phyloP scores from a whole-genome alignment of 495 filamentous ascomycete genomes.

The Parachaetomium inaequale region DNA sequence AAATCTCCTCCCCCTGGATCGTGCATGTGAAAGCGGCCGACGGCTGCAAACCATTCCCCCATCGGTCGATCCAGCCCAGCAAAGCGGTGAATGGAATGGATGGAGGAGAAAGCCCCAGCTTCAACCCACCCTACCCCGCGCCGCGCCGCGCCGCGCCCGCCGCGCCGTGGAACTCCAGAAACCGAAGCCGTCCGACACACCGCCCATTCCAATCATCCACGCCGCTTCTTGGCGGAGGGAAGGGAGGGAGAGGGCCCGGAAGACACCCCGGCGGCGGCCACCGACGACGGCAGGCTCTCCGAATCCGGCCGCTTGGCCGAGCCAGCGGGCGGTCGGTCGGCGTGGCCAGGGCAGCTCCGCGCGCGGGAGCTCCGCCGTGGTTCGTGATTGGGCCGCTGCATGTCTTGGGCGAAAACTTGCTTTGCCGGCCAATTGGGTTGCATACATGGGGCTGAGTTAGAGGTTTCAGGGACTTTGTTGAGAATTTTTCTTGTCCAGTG shows the following conservation, averaged over 20 bases:
- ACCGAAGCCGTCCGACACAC: neutral
- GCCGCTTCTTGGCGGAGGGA: neutral
- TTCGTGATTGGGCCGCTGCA: constrained; percentile 9
- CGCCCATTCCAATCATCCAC: neutral
- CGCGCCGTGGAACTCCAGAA: neutral
- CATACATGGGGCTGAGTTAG: constrained; percentile 1
- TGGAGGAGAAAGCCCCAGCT: neutral
- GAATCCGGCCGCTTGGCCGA: neutral
- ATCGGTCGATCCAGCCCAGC: too few relatives aligned
- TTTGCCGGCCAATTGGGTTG: neutral
- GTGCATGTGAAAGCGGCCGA: neutral
- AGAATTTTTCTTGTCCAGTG: neutral
- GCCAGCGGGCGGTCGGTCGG: neutral
- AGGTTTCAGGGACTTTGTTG: too few relatives aligned
- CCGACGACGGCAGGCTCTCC: neutral
- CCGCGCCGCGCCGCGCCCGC: neutral
- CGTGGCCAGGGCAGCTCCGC: neutral
- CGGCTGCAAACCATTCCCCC: neutral
- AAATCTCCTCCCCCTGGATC: neutral
- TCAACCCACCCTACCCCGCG: neutral
- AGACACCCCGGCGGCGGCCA: neutral
- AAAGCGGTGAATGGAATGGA: neutral
- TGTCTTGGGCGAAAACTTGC: neutral
- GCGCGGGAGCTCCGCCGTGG: neutral
- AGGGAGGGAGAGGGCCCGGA: too few relatives aligned